Conservation (phyloP, 805 yeast genomes). For the Ogataea polymorpha region DNA sequence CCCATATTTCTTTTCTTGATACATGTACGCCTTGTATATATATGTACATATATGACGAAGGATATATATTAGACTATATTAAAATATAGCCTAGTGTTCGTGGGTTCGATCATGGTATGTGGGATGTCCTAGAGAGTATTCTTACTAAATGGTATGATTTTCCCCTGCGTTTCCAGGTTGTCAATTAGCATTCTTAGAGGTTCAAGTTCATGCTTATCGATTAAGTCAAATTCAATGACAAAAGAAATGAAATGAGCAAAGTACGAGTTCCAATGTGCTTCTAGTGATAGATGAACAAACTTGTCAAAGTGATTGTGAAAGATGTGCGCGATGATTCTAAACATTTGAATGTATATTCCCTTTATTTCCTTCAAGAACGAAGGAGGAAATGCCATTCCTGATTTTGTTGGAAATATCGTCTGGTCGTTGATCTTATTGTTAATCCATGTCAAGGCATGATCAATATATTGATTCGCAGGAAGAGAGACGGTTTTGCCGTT, state of each 20-base stretch:
- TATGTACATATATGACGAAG: conserved; percentile 3
- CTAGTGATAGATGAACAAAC: conserved; percentile 84
- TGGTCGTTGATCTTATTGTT: conserved; percentile 85
- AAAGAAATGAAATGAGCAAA: conserved; percentile 93
- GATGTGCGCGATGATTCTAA: conserved; percentile 91
- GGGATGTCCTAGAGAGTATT: background rate
- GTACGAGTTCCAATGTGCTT: conserved; percentile 97
- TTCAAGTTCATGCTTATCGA: conserved; percentile 74
- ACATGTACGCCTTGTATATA: conserved; percentile 8
- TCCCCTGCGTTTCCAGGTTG: conserved; percentile 81
- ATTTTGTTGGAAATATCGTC: conserved; percentile 84
- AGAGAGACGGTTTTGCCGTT: conserved; percentile 73
- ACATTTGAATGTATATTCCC: conserved; percentile 87
- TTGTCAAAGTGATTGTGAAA: conserved; percentile 94
- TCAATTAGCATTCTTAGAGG: conserved; percentile 79
- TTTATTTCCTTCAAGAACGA: conserved; percentile 78
- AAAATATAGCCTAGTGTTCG: background rate
- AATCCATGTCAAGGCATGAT: conserved; percentile 88
- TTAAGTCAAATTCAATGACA: conserved; percentile 74
- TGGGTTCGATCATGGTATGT: too few relatives aligned
- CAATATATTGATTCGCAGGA: conserved; percentile 92
- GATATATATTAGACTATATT: background rate
- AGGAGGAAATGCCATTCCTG: conserved; percentile 86
- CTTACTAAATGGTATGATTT: conserved; percentile 40
- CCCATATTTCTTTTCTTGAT: conserved; percentile 65